Percentiles rank a stretch among this genome's conserved stretches.
phyloP scores from a whole-genome alignment of 495 filamentous ascomycete genomes.

The Podospora fimiseda region DNA sequence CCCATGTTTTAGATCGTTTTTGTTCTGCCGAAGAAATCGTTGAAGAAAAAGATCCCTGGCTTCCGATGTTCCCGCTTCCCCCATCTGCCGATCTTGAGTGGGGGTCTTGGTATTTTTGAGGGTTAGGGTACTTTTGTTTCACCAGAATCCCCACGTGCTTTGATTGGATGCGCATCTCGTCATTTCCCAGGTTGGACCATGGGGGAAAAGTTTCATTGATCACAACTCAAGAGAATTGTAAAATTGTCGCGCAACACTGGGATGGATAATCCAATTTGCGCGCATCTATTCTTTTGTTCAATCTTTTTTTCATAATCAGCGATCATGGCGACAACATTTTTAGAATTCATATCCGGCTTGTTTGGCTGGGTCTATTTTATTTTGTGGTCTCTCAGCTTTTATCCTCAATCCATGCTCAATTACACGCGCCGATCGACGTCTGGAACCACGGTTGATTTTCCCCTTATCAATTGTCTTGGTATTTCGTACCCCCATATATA shows the following conservation, averaged over 20 bases:
- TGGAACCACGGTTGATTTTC: slow-evolving; percentile 82
- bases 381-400: slow-evolving; percentile 87
- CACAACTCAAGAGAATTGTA: too few relatives aligned
- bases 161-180: too few relatives aligned
- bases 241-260: too few relatives aligned
- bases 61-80: background rate
- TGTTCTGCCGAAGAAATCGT: too few relatives aligned
- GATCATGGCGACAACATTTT: slow-evolving; percentile 7
- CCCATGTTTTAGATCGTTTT: too few relatives aligned
- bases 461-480: slow-evolving; percentile 71
- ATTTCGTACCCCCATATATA: background rate
- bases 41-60: background rate
- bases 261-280: too few relatives aligned
- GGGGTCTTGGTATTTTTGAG: background rate
- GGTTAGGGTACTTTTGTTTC: background rate
- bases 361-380: slow-evolving; percentile 58
- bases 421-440: slow-evolving; percentile 64
- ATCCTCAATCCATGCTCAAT: slow-evolving; percentile 81
- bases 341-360: slow-evolving; percentile 40
- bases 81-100: background rate
- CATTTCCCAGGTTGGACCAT: too few relatives aligned
- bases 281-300: too few relatives aligned
- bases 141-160: too few relatives aligned
- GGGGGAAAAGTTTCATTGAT: too few relatives aligned
- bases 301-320: background rate